Conservation (phyloP, 345 rosid genomes). For the Kernera saxatilis region DNA sequence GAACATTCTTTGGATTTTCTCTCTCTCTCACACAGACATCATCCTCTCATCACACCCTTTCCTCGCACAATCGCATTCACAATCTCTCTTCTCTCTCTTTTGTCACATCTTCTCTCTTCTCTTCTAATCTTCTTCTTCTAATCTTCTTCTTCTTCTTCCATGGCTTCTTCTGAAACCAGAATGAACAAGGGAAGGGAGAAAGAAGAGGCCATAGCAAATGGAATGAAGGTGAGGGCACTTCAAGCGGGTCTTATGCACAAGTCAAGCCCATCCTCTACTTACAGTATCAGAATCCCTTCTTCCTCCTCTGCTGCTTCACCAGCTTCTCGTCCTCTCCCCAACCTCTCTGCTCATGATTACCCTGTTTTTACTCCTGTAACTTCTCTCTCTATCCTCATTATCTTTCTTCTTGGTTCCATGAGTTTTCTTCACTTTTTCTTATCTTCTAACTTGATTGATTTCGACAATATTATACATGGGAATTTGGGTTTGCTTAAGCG, state of each 20-base stretch:
- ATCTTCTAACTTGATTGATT: background rate
- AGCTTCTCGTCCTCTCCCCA: constrained; percentile 48
- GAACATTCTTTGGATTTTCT: constrained; percentile 39
- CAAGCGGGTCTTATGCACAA: constrained; percentile 74
- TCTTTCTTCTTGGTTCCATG: background rate
- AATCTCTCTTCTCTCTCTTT: constrained; percentile 13
- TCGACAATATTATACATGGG: constrained; percentile 16
- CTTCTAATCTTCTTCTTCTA: constrained; percentile 22
- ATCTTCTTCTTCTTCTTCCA: constrained; percentile 34
- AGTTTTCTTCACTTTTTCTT: background rate
- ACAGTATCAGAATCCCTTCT: constrained; percentile 33
- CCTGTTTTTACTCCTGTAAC: constrained; percentile 97
- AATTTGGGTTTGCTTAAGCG: constrained; percentile 15
- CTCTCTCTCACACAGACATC: constrained; percentile 33
- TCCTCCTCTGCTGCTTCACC: constrained; percentile 53
- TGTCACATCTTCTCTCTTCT: constrained; percentile 7
- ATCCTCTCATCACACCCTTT: constrained; percentile 27
- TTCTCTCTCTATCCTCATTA: background rate
- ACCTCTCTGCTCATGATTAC: constrained; percentile 81
- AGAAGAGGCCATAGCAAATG: constrained; percentile 84
- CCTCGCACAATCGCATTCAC: constrained; percentile 21
- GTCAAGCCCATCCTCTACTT: constrained; percentile 49
- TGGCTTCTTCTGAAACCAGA: constrained; percentile 53
- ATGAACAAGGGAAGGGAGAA: constrained; percentile 39
- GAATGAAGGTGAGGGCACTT: constrained; percentile 74